phyloP scores from a whole-genome alignment of 2,329 filamentous ascomycete species.

The Pseudofabraea citricarpa region DNA sequence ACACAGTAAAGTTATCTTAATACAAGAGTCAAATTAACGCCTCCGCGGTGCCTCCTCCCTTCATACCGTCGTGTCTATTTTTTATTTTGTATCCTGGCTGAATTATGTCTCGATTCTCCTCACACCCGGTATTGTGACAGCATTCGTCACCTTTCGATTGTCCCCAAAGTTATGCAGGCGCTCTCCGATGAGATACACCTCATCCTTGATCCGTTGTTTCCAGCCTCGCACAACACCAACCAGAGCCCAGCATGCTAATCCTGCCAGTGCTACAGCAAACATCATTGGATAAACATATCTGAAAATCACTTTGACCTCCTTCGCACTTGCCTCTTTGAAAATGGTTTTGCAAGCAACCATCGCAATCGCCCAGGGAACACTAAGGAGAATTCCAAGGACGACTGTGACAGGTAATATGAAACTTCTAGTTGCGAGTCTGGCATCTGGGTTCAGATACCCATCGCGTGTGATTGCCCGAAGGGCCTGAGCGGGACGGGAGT shows the following conservation, averaged over 20 bases:
- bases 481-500: slow-evolving; percentile 68
- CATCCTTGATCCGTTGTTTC: slow-evolving; percentile 80
- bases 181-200: slow-evolving; percentile 95
- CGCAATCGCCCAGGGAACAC: slow-evolving; percentile 59
- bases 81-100: no score
- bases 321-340: slow-evolving; percentile 25
- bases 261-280: slow-evolving; percentile 27
- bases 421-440: slow-evolving; percentile 72
- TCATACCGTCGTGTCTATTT: no score
- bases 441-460: slow-evolving; percentile 76
- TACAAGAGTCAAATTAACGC: no score
- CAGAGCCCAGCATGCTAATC: slow-evolving; percentile 49
- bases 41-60: no score
- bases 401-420: slow-evolving; percentile 74
- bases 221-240: slow-evolving; percentile 64
- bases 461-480: slow-evolving; percentile 68
- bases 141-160: slow-evolving; percentile 22
- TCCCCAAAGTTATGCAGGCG: slow-evolving; percentile 90
- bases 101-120: slow-evolving; percentile 24
- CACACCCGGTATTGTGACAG: slow-evolving; percentile 12
- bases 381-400: slow-evolving; percentile 57
- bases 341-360: slow-evolving; percentile 40
- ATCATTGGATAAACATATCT: slow-evolving; percentile 70
- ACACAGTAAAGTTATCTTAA: no score
- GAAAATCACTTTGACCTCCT: slow-evolving; percentile 35